Base-by-base conservation (phyloP, 805 yeast species). In the Cyberlindnera japonica region DNA sequence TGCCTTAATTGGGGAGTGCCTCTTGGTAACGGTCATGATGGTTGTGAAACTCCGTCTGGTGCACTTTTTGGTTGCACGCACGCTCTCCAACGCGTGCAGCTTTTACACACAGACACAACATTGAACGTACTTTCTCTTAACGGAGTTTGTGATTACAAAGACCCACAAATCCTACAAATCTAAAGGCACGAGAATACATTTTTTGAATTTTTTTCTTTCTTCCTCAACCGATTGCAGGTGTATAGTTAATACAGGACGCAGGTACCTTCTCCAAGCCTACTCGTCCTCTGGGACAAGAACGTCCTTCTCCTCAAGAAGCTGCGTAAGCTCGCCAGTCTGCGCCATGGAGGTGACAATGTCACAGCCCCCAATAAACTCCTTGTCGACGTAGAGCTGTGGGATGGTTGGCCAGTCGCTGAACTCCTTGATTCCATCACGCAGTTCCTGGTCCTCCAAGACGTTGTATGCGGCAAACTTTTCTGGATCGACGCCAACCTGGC, bases 351-450 rank as follows among this genome's bases (percentile, higher is more conserved):
- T 87, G 38, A 93, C 73, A 48, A 93, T 90, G 64, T 93, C 99
- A 66, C 97, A 93, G 5, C 99, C 99, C 33, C 99, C 99, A 39
- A 93, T 75, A 59, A 93, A 93, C 61, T 93, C 99, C 51, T 82
- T 81, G 52, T 82, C 76, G 12, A 93, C 88, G 59, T 90, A 93
- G 32, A 93, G 74, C 65, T 93, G 99, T 13, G 99, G 99, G 44
- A 93, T 89, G 1, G 99, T 93, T 41, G 99, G 99, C 99, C 99
- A 93, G 50, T 85, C 82, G 52, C 91, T 80, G 65, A 77, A 93
- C 62, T 93, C 99, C 67, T 93, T 93, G 57, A 93, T 88, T 23
- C 98, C 99, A 35, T 86, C 81, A 66, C 99, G 84, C 48, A 93
- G 75, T 55, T 93, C 98, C 3, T 83, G 79, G 62, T 93, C 99